Percentiles rank a stretch among this genome's conserved stretches.
phyloP scores from a whole-genome alignment of 75 land plant species.

The Isoetes taiwanensis region DNA sequence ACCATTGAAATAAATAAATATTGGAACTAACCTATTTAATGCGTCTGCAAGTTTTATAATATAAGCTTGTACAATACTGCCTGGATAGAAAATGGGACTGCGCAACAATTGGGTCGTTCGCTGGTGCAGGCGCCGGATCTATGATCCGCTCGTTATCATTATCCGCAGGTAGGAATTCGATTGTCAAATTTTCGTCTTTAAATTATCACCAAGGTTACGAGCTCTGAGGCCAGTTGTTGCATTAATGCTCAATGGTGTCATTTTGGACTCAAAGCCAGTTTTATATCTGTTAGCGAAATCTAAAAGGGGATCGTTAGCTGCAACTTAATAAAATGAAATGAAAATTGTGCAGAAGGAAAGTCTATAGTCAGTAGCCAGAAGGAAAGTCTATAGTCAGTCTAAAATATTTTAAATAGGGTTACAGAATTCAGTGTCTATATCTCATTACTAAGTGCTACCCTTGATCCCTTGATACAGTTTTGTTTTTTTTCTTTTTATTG shows the following conservation, averaged over 20 bases:
- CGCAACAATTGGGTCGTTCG: conserved; percentile 26
- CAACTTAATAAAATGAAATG: no score
- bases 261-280: background rate
- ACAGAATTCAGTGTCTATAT: background rate
- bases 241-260: background rate
- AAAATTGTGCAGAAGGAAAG: no score
- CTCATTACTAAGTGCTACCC: background rate
- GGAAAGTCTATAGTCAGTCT: no score
- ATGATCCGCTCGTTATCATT: conserved; percentile 63
- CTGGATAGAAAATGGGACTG: no score
- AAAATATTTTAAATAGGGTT: background rate
- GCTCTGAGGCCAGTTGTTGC: background rate
- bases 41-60: no score
- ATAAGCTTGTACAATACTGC: no score
- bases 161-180: conserved; percentile 33
- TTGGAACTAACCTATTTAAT: no score
- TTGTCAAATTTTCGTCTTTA: background rate
- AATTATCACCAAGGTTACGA: background rate
- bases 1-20: no score
- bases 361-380: no score
- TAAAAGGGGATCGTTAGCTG: no score
- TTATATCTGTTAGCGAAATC: no score
- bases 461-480: background rate
- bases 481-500: background rate
- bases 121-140: conserved; percentile 48